Evolutionary conservation across 345 rosid species (phyloP).

Genomic region (Aquilaria malaccensis): DNA sequence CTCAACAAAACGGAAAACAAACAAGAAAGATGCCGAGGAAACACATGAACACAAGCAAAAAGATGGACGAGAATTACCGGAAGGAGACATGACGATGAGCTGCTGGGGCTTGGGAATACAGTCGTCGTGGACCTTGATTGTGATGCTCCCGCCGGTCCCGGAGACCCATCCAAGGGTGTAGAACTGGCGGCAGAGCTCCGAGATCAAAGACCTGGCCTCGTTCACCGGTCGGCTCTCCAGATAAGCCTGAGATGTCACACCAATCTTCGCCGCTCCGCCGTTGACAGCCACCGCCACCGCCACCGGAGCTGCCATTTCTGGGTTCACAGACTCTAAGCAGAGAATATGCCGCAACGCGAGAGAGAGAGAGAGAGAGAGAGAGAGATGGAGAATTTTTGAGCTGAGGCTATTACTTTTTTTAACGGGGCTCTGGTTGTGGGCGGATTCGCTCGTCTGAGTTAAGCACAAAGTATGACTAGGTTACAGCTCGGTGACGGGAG

Average conservation of each 20-base stretch:
- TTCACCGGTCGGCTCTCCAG: constrained; percentile 51
- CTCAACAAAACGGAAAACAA: constrained; percentile 3
- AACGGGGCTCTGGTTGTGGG: too few species aligned
- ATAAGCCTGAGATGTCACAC: constrained; percentile 54
- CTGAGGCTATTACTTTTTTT: too few species aligned
- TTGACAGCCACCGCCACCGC: constrained; percentile 19
- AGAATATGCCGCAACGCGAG: background rate
- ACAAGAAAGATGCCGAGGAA: background rate
- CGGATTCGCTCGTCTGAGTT: too few species aligned
- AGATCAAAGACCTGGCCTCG: constrained; percentile 51
- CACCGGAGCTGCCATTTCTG: constrained; percentile 18
- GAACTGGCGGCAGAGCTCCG: constrained; percentile 87
- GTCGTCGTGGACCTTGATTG: constrained; percentile 74
- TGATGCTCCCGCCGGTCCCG: constrained; percentile 94
- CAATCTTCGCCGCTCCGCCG: constrained; percentile 23
- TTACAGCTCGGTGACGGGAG: too few species aligned
- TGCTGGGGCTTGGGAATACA: constrained; percentile 61
- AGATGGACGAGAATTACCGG: constrained; percentile 40
- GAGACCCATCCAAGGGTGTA: constrained; percentile 91
- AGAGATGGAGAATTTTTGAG: constrained; percentile 5
- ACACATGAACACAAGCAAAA: background rate
- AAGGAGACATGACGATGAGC: constrained; percentile 94
- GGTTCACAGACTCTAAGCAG: background rate
- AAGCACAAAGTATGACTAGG: too few species aligned
- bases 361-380: background rate